A percentile compares a stretch with the other conserved stretches of the same genome.
phyloP scores from a whole-genome alignment of 129 eudicot genomes.

The Flaveria brownii region DNA sequence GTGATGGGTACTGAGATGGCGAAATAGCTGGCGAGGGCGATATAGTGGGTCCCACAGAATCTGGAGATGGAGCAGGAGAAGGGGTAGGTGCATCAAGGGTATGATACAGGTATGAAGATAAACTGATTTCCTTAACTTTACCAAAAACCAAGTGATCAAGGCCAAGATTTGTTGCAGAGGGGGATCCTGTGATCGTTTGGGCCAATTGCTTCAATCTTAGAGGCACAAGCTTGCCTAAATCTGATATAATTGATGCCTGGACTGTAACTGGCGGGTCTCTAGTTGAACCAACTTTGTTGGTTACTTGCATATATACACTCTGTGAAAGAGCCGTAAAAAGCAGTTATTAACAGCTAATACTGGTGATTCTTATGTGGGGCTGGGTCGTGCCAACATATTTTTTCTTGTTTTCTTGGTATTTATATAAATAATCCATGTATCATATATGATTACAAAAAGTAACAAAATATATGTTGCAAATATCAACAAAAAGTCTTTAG shows the following conservation, averaged over 20 bases:
- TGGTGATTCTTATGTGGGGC: background rate
- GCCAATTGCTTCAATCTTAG: constrained; percentile 81
- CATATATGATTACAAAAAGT: background rate
- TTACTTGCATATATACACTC: constrained; percentile 70
- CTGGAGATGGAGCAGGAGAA: constrained; percentile 63
- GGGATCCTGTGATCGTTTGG: constrained; percentile 58
- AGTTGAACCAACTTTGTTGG: constrained; percentile 71
- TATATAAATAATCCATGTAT: background rate
- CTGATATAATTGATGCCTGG: constrained; percentile 67
- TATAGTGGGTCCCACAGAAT: constrained; percentile 34
- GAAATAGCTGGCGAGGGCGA: constrained; percentile 40
- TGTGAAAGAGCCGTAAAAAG: constrained; percentile 32
- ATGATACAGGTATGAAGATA: constrained; percentile 65
- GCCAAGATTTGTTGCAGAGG: constrained; percentile 69
- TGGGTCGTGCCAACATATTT: background rate
- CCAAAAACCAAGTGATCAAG: constrained; percentile 78
- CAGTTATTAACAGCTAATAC: background rate
- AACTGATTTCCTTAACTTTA: constrained; percentile 70
- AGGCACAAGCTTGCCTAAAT: constrained; percentile 54
- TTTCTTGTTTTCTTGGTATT: too few relatives aligned
- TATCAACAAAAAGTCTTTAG: background rate
- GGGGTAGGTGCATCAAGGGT: constrained; percentile 60
- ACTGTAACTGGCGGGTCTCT: constrained; percentile 65
- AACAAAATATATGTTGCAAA: background rate
- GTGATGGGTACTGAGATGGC: constrained; percentile 41